Conservation (phyloP, 768 basidiomycete genomes). For the Exidia glandulosa region DNA sequence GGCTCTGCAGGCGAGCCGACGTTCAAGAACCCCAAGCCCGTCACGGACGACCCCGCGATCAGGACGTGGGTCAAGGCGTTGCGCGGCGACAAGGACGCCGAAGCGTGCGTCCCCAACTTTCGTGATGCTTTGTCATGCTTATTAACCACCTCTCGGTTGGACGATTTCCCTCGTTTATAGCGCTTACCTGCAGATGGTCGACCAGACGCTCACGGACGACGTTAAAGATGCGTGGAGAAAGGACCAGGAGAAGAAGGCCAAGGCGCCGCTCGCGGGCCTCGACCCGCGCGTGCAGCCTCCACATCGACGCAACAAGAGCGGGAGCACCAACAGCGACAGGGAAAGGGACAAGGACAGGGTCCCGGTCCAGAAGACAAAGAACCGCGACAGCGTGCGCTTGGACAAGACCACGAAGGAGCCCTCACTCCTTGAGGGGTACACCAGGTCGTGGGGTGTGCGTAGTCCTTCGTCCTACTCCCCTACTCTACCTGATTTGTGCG, state of each 20-base stretch:
- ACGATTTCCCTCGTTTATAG: too few relatives aligned
- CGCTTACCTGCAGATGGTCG: too few relatives aligned
- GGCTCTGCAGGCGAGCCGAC: background rate
- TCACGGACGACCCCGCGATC: background rate
- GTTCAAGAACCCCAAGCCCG: background rate
- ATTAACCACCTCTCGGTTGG: background rate
- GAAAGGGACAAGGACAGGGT: background rate
- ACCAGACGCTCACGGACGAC: too few relatives aligned
- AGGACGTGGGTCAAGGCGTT: background rate
- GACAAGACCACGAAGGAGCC: background rate
- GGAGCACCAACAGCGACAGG: background rate
- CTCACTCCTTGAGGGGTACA: background rate
- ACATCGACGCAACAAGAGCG: too few relatives aligned
- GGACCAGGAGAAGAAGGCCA: background rate
- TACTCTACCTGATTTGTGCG: background rate
- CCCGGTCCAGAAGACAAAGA: background rate
- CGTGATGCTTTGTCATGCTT: background rate
- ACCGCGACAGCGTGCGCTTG: background rate
- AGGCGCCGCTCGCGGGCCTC: background rate
- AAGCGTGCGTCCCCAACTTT: background rate
- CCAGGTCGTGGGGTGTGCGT: background rate
- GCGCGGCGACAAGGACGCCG: background rate
- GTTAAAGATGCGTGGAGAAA: background rate
- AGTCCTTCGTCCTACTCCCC: background rate
- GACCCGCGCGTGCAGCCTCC: too few relatives aligned